phyloP scores from a whole-genome alignment of 2,329 filamentous ascomycete genomes.

The Phaeosphaeriaceae sp. region DNA sequence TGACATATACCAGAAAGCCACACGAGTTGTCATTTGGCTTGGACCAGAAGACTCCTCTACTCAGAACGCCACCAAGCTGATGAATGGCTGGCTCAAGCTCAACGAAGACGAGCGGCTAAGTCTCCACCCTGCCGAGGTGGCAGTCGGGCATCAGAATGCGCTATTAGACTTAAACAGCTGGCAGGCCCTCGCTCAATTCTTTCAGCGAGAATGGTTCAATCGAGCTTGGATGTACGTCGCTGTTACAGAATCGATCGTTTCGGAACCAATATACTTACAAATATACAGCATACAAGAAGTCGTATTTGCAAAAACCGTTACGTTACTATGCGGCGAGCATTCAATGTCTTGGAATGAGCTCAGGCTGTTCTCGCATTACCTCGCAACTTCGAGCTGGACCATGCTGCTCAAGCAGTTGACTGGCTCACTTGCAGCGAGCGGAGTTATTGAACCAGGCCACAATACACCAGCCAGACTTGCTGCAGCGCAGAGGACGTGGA shows the following conservation, averaged over 20 bases:
- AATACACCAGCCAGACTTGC: conserved; percentile 13
- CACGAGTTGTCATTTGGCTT: conserved; percentile 17
- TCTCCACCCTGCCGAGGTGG: conserved; percentile 8
- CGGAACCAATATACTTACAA: neutral
- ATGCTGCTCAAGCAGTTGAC: conserved; percentile 3
- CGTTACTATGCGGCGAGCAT: conserved; percentile 15
- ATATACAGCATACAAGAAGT: conserved; percentile 14
- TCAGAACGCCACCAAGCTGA: conserved; percentile 10
- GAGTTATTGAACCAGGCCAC: neutral
- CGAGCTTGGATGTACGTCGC: conserved; percentile 13
- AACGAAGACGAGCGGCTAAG: neutral
- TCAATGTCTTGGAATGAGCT: conserved; percentile 12
- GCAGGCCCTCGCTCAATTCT: conserved; percentile 13
- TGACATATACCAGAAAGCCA: conserved; percentile 13
- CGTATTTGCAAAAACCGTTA: conserved; percentile 11
- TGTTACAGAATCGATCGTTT: neutral
- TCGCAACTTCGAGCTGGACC: conserved; percentile 16
- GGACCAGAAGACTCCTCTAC: conserved; percentile 16
- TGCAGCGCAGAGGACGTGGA: conserved; percentile 11
- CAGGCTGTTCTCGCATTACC: conserved; percentile 8
- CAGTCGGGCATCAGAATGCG: neutral
- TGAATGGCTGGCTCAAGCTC: conserved; percentile 1
- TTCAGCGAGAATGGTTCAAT: conserved; percentile 18
- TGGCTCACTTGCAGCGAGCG: neutral
- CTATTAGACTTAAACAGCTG: conserved; percentile 7